Percentiles rank a stretch among this genome's conserved stretches.
Conservation (phyloP, 2,329 filamentous ascomycete species). For the Stemphylium lycopersici region DNA sequence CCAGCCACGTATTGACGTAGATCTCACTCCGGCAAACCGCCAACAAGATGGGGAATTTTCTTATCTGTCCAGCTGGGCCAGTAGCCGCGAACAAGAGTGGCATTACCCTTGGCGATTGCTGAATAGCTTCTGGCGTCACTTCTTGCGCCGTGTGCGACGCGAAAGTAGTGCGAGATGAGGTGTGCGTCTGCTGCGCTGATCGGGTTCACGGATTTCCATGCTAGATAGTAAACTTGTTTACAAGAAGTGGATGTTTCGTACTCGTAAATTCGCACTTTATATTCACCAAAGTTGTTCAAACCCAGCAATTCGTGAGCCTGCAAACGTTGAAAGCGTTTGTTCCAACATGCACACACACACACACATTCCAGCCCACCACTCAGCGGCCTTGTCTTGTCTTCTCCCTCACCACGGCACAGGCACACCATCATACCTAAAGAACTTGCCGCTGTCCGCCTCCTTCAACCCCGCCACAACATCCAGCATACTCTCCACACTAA, state of each 20-base stretch:
- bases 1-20: slow-evolving; percentile 10
- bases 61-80: slow-evolving; percentile 21
- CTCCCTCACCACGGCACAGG: slow-evolving; percentile 41
- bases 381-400: neutral
- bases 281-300: too few species aligned
- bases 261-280: too few species aligned
- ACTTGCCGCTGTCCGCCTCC: slow-evolving; percentile 47
- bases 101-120: slow-evolving; percentile 6
- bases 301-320: too few species aligned
- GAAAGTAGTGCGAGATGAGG: slow-evolving; percentile 13
- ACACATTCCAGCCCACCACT: neutral
- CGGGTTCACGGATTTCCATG: slow-evolving; percentile 1
- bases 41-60: neutral
- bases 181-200: slow-evolving; percentile 10
- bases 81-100: neutral
- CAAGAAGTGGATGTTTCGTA: too few species aligned
- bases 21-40: too few species aligned
- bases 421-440: slow-evolving; percentile 45
- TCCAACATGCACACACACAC: too few species aligned
- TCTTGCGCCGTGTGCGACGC: neutral
- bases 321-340: too few species aligned
- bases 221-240: too few species aligned
- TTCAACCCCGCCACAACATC: slow-evolving; percentile 41
- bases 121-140: neutral
- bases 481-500: slow-evolving; percentile 50